These are phyloP conservation scores for Kwoniella shivajii DNA, from an alignment of 1,284 basidiomycete genomes.

Conservation along the genomic window DNA sequence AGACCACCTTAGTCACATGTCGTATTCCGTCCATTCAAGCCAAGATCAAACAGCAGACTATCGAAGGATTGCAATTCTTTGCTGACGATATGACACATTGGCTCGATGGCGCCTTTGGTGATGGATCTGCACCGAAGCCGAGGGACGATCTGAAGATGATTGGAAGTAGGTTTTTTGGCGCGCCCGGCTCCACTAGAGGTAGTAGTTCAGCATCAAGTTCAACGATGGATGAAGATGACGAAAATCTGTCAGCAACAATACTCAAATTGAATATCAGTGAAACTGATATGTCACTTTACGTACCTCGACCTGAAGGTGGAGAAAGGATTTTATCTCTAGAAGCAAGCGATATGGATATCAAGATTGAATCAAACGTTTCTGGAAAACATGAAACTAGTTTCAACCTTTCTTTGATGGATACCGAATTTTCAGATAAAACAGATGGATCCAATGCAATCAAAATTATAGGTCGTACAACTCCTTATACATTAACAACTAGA, in stretches of 20 bases:
- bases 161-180: constrained; percentile 76
- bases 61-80: constrained; percentile 81
- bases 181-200: constrained; percentile 55
- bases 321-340: constrained; percentile 43
- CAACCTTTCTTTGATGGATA: constrained; percentile 65
- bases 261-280: constrained; percentile 41
- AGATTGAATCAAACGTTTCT: constrained; percentile 62
- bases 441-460: constrained; percentile 13
- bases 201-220: constrained; percentile 49
- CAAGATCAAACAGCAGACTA: constrained; percentile 58
- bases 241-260: constrained; percentile 29
- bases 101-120: constrained; percentile 56
- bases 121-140: constrained; percentile 47
- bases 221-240: constrained; percentile 46
- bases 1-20: constrained; percentile 38
- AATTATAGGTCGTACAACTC: constrained; percentile 41
- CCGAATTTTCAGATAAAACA: constrained; percentile 55
- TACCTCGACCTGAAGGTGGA: constrained; percentile 24
- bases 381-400: constrained; percentile 70
- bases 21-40: constrained; percentile 69
- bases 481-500: constrained; percentile 36
- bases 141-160: constrained; percentile 71
- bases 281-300: constrained; percentile 33
- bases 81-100: constrained; percentile 78
- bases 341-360: constrained; percentile 66